Base-by-base conservation (phyloP, 768 basidiomycete species). In the Coprinopsis sp. region DNA sequence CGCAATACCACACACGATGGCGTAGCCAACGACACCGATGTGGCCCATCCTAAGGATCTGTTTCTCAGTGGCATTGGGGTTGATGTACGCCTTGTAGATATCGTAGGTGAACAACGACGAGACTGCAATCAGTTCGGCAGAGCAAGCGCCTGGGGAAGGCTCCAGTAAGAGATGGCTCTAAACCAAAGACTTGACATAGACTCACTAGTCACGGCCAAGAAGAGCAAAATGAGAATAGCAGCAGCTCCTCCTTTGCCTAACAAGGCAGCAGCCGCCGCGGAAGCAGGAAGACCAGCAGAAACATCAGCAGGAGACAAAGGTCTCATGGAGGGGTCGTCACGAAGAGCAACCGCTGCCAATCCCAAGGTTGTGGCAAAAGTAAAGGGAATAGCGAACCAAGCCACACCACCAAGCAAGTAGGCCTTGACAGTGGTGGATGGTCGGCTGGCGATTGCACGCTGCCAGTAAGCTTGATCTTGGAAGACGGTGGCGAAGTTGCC, bases 371-470 rank as follows among this genome's bases (percentile, higher is more conserved):
- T 93, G 1, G 93, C 85, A 54, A 97, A 81, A 6, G 78, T 77
- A 62, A 93, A 90, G 0, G 91, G 91, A 49, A 93, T 91, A 1
- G 87, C 80, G 58, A 94, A 91, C 79, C 94, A 96, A 1, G 90
- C 86, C 6, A 93, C 61, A 3, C 92, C 93, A 34, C 93, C 94
- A 6, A 92, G 73, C 3, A 94, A 70, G 67, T 91, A 97, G 0
- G 88, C 93, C 63, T 92, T 93, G 49, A 94, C 91, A 11, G 86
- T 87, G n/a, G 77, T 82, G 1, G 79, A 82, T 0, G 91, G 91
- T 13, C 82, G 70, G 50, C 83, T 86, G 1, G 94, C 93, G 58
- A 96, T 91, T 1, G 92, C 92, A 11, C 91, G 77, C 59, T 92
- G 90, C 84, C 89, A 95, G 64, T 95, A 97, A 1, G 88, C 84